These are phyloP conservation scores for Phellopilus nigrolimitatus DNA, from an alignment of 1,284 basidiomycete genomes.

Conservation along the genomic window DNA sequence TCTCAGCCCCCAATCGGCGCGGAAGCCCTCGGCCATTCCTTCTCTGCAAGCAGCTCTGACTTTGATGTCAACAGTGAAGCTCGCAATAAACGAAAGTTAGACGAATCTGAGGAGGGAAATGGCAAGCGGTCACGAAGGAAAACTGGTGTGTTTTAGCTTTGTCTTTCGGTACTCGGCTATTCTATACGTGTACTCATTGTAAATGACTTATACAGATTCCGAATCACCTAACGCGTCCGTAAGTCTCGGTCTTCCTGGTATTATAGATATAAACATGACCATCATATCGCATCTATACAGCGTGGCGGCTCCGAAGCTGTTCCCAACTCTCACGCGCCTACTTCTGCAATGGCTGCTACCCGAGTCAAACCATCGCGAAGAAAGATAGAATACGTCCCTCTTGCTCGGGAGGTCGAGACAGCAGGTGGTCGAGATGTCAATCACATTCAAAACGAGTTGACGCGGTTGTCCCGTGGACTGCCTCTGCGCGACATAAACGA, in stretches of 20 bases:
- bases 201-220: conserved; percentile 11
- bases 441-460: conserved; percentile 61
- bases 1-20: conserved; percentile 23
- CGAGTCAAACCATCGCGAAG: conserved; percentile 48
- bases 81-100: conserved; percentile 57
- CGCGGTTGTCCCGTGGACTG: conserved; percentile 32
- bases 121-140: conserved; percentile 69
- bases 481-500: conserved; percentile 60
- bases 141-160: conserved; percentile 47
- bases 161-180: neutral
- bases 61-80: conserved; percentile 45
- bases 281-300: too few species aligned
- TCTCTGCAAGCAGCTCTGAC: conserved; percentile 35
- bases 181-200: neutral
- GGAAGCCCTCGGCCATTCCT: conserved; percentile 30
- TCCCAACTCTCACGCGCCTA: conserved; percentile 9
- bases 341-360: conserved; percentile 22
- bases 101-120: conserved; percentile 60
- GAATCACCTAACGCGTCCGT: conserved; percentile 11
- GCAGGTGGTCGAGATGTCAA: conserved; percentile 83
- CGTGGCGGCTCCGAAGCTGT: conserved; percentile 38
- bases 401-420: conserved; percentile 72
- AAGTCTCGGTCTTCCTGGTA: too few species aligned
- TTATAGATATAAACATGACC: too few species aligned
- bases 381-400: conserved; percentile 88